These are phyloP conservation scores for Cokeromyces recurvatus DNA, from an alignment of 371 early-diverging fungal species.

Conservation along the genomic window DNA sequence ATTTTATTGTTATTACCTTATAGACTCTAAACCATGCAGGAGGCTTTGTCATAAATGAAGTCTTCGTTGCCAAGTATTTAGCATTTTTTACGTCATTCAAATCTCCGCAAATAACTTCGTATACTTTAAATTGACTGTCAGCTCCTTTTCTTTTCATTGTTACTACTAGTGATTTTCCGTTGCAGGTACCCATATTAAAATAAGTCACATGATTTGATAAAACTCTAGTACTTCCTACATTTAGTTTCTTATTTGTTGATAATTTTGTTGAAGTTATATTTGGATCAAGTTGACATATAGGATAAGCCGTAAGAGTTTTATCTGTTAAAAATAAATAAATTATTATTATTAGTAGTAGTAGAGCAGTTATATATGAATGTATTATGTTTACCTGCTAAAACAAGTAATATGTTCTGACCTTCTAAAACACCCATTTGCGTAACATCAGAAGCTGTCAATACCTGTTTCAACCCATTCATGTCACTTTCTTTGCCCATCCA, in stretches of 20 bases:
- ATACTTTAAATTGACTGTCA: slow-evolving; percentile 64
- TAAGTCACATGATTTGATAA: slow-evolving; percentile 66
- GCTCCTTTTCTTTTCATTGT: slow-evolving; percentile 59
- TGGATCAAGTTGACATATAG: slow-evolving; percentile 53
- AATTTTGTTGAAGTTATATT: slow-evolving; percentile 33
- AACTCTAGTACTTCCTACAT: slow-evolving; percentile 21
- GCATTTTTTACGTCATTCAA: slow-evolving; percentile 50
- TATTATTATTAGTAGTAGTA: neutral
- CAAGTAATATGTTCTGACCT: slow-evolving; percentile 10
- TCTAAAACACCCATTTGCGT: slow-evolving; percentile 28
- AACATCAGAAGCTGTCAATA: slow-evolving; percentile 21
- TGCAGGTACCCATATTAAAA: slow-evolving; percentile 78
- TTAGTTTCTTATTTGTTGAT: slow-evolving; percentile 30
- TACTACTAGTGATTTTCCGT: slow-evolving; percentile 62
- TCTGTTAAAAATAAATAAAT: slow-evolving; percentile 1
- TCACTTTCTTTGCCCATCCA: slow-evolving; percentile 37
- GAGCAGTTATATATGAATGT: neutral
- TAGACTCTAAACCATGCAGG: slow-evolving; percentile 50
- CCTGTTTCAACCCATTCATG: slow-evolving; percentile 18
- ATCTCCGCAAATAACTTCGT: slow-evolving; percentile 61
- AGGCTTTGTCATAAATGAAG: slow-evolving; percentile 46
- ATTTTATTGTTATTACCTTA: slow-evolving; percentile 28
- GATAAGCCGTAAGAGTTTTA: slow-evolving; percentile 60
- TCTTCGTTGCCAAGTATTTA: slow-evolving; percentile 29
- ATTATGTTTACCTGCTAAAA: slow-evolving; percentile 16